These are phyloP conservation scores for Tylopilus sp. DNA, from an alignment of 1,284 basidiomycete genomes.

Conservation along the genomic window DNA sequence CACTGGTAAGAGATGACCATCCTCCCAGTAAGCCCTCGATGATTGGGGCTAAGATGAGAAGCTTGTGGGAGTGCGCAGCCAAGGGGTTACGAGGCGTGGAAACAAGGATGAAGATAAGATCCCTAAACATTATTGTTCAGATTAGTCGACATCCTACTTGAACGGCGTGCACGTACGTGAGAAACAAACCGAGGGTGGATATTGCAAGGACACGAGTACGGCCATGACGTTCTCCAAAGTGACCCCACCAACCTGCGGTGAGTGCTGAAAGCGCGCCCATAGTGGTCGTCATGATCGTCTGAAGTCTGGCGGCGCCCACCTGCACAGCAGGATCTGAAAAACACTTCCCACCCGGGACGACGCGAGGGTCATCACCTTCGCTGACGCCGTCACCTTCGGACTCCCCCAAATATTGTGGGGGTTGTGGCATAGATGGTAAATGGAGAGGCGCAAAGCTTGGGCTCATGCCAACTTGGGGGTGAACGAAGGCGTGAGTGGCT, in stretches of 20 bases:
- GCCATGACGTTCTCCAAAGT: constrained; percentile 75
- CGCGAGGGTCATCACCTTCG: constrained; percentile 45
- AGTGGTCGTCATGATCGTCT: constrained; percentile 68
- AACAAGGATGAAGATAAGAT: constrained; percentile 74
- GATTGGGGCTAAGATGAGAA: constrained; percentile 78
- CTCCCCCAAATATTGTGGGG: constrained; percentile 9
- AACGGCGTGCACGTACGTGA: constrained; percentile 54
- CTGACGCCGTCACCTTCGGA: constrained; percentile 35
- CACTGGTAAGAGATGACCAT: constrained; percentile 76
- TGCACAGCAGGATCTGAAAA: constrained; percentile 61
- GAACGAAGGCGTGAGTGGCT: constrained; percentile 21
- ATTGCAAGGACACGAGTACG: constrained; percentile 72
- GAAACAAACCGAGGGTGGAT: constrained; percentile 66
- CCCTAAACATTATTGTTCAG: constrained; percentile 42
- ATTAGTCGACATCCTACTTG: not conserved
- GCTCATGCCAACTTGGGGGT: constrained; percentile 35
- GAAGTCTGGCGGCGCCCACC: constrained; percentile 62
- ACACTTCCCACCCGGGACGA: constrained; percentile 51
- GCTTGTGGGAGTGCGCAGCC: constrained; percentile 61
- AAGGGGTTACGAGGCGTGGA: constrained; percentile 66
- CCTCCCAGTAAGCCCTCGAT: constrained; percentile 86
- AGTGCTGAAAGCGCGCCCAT: constrained; percentile 82
- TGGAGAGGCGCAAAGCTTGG: constrained; percentile 24
- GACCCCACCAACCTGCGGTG: constrained; percentile 88
- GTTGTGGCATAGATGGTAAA: constrained; percentile 7